These are phyloP conservation scores for Begonia peltatifolia DNA, from an alignment of 306 rosid genomes.

Conservation along the genomic window DNA sequence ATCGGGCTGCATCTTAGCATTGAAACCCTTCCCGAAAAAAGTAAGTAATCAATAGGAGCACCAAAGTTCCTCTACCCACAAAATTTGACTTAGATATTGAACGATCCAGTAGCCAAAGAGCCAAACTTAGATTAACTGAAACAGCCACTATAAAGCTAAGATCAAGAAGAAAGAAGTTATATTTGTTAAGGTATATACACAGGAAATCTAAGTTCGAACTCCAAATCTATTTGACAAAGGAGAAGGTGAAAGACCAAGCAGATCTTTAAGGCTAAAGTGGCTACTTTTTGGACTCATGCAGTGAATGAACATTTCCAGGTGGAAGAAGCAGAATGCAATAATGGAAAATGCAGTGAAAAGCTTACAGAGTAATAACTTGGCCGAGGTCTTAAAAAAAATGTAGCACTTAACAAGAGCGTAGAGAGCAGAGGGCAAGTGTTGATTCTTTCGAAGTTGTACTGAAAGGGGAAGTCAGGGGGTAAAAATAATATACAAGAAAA, in stretches of 20 bases:
- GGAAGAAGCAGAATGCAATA: slow-evolving; percentile 11
- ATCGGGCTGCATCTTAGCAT: slow-evolving; percentile 63
- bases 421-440: slow-evolving; percentile 30
- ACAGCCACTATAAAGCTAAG: slow-evolving; percentile 14
- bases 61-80: slow-evolving; percentile 18
- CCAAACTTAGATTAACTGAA: slow-evolving; percentile 11
- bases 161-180: slow-evolving; percentile 10
- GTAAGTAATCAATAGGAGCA: slow-evolving; percentile 13
- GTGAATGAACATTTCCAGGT: slow-evolving; percentile 7
- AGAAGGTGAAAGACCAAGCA: slow-evolving; percentile 12
- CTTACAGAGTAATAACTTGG: slow-evolving; percentile 9
- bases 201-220: slow-evolving; percentile 9
- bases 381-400: slow-evolving; percentile 40
- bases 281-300: slow-evolving; percentile 9
- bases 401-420: slow-evolving; percentile 25
- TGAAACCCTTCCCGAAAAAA: slow-evolving; percentile 29
- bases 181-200: neutral
- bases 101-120: slow-evolving; percentile 18
- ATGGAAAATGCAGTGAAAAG: slow-evolving; percentile 4
- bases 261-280: slow-evolving; percentile 9
- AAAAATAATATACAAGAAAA: slow-evolving; percentile 21
- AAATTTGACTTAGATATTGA: slow-evolving; percentile 16
- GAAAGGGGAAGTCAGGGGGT: slow-evolving; percentile 8
- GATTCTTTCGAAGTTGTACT: slow-evolving; percentile 12
- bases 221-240: slow-evolving; percentile 10